These are phyloP conservation scores for Plectosphaerella plurivora DNA, from an alignment of 2,329 filamentous ascomycete species.

Conservation along the genomic window DNA sequence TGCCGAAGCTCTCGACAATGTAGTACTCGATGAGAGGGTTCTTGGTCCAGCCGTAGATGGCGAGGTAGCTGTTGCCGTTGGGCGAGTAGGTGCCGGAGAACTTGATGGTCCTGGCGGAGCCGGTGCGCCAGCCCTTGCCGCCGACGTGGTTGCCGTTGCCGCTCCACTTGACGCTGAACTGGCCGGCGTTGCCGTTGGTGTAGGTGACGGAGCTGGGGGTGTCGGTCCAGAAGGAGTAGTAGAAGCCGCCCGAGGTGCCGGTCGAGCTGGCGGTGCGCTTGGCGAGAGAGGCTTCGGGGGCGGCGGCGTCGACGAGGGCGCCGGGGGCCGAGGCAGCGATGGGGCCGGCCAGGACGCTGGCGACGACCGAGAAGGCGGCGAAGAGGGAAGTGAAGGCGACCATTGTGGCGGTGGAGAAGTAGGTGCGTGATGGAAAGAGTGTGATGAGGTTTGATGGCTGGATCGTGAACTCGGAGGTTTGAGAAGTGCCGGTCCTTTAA, in stretches of 20 bases:
- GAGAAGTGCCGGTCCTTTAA: not conserved
- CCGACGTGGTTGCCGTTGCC: constrained; percentile 48
- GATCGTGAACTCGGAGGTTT: not conserved
- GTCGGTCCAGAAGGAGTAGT: constrained; percentile 41
- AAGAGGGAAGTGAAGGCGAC: constrained; percentile 1
- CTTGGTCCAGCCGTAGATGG: constrained; percentile 35
- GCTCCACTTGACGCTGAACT: constrained; percentile 36
- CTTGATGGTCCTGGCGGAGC: constrained; percentile 26
- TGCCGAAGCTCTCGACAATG: constrained; percentile 39
- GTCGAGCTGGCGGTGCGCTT: constrained; percentile 23
- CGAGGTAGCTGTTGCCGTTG: constrained; percentile 39
- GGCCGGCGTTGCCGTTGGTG: constrained; percentile 32
- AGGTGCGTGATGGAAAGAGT: not conserved
- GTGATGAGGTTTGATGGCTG: not conserved
- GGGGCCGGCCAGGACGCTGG: not conserved
- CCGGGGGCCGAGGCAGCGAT: constrained; percentile 1
- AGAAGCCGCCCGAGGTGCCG: constrained; percentile 32
- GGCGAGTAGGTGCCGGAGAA: constrained; percentile 31
- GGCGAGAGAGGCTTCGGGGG: not conserved
- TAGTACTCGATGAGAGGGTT: constrained; percentile 33
- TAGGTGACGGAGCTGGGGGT: constrained; percentile 31
- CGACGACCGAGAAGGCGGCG: constrained; percentile 1
- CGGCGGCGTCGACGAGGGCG: not conserved
- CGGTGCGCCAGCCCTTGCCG: constrained; percentile 56
- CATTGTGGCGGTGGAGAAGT: not conserved